Base-by-base conservation (phyloP, 345 rosid species). In the sweet orange (Citrus sinensis) region DNA sequence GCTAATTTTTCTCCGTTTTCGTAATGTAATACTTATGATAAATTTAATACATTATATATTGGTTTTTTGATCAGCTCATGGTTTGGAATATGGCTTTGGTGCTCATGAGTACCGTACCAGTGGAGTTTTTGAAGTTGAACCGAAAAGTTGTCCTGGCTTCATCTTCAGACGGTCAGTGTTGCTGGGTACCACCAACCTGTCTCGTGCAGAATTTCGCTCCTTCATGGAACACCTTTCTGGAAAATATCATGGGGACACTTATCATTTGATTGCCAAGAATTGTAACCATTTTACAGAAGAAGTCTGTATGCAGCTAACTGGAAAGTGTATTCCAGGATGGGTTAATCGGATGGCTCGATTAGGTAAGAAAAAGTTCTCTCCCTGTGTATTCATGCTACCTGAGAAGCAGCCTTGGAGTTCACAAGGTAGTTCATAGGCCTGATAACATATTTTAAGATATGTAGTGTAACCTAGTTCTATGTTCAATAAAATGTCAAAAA, bases 221-320 rank as follows among this genome's bases (percentile, higher is more conserved):
- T 92, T 90, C 86, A 90, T 96, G 91, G 99, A 92, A 79, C 88
- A 81, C 71, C 81, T 96, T 70, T 94, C 98, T 35, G 78, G 87
- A 71, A 88, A 87, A 61, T 96, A 89, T 80, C 94, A 89, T 51
- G 98, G 99, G 51, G 97, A 96, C 72, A 85, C 92, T 6, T 96
- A 96, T 80, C 98, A 90, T 90, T 89, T 96, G 91, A 94, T 96
- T 82, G 92, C 97, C 78, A 96, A 96, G 90, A 96, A 96, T 75
- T 96, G 99, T 88, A 96, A 96, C 84, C 99, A 94, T 89, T 96
- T 96, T 79, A 88, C 97, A 0, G 89, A 92, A 76, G 97, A 96
- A 75, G 95, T 91, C 30, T 88, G 93, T 78, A 39, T 67, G 84
- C 89, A 73, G 81, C 85, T 96, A 59, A 91, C 93, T 4, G 97